Evolutionary conservation across 2,329 filamentous ascomycete genomes (phyloP), one percentile per base, ranked within the genome.

Genomic region (Sporothrix phasma): DNA sequence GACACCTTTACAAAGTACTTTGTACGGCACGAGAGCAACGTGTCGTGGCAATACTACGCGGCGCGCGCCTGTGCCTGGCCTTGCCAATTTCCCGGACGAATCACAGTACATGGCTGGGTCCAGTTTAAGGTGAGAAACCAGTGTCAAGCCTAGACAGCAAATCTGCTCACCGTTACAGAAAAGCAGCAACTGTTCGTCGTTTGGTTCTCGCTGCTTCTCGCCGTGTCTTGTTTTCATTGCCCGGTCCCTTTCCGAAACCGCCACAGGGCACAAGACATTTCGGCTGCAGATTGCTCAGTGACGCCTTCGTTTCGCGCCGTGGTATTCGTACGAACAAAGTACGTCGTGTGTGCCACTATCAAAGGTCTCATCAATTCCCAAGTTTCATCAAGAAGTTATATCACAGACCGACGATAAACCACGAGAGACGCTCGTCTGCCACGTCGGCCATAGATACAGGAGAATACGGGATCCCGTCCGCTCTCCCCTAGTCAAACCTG

Each of bases 221-320:
- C 17, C 29, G 13, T 53, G 8, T 26, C 15, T 58, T 24, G 13
- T 43, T 58, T 58, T 61, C 29, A 49, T 34, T 61, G 5, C 19
- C 22, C 17, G 17, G 37, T 61, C 49, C 26, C 24, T 51, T n/a
- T 37, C 2, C 3, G 13, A 37, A n/a, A 41, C 34, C 31, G 34
- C 46, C 46, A 62, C 54, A 49, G 22, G 31, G 51, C 24, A 49
- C 11, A 49, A 61, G 34, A 39, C 37, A n/a, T n/a, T n/a, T 37
- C 43, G 58, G 41, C 43, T 47, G 8, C 19, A 29, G n/a, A 37
- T 37, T 10, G 10, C n/a, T 7, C 8, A 51, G 10, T 22, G 39
- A 31, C 61, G 61, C 61, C 51, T 63, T 15, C 24, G 26, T 37
- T 47, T 63, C 51, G 61, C 41, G 61, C 58, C 61, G 61, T 58